These are phyloP conservation scores for Diplodia intermedia DNA, from an alignment of 2,329 filamentous ascomycete species.

Conservation along the genomic window DNA sequence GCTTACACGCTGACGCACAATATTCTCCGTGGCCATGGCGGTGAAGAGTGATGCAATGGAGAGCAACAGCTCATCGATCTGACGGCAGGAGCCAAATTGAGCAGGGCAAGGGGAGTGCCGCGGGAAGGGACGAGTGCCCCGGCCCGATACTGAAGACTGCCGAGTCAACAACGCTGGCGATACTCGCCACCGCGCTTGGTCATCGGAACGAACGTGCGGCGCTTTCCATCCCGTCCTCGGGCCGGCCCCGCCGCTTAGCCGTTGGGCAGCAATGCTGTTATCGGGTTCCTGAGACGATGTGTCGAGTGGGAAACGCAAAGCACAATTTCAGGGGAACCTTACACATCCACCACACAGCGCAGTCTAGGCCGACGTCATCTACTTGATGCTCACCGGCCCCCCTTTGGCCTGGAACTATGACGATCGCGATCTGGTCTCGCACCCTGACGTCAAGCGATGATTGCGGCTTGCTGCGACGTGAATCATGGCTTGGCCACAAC, in stretches of 20 bases:
- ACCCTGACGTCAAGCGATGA: neutral
- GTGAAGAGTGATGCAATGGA: neutral
- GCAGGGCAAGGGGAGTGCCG: neutral
- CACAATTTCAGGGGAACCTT: neutral
- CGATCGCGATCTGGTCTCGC: too few species aligned
- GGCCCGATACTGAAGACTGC: neutral
- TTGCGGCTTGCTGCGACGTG: neutral
- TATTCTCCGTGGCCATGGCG: constrained; percentile 3
- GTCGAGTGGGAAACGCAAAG: neutral
- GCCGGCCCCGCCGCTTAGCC: constrained; percentile 16
- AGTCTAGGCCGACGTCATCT: constrained; percentile 13
- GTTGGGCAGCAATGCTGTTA: constrained; percentile 22
- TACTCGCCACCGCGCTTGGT: constrained; percentile 17
- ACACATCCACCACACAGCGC: neutral
- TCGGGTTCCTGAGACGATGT: neutral
- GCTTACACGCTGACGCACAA: neutral
- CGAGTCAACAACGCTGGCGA: constrained; percentile 13
- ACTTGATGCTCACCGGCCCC: neutral
- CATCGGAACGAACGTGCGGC: constrained; percentile 7
- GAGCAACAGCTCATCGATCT: neutral
- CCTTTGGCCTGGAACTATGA: neutral
- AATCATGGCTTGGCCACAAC: neutral
- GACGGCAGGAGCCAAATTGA: neutral
- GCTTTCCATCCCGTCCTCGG: constrained; percentile 12
- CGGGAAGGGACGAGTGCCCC: neutral